Conservation (phyloP, 2,329 filamentous ascomycete species). For the Scedosporium aurantiacum region DNA sequence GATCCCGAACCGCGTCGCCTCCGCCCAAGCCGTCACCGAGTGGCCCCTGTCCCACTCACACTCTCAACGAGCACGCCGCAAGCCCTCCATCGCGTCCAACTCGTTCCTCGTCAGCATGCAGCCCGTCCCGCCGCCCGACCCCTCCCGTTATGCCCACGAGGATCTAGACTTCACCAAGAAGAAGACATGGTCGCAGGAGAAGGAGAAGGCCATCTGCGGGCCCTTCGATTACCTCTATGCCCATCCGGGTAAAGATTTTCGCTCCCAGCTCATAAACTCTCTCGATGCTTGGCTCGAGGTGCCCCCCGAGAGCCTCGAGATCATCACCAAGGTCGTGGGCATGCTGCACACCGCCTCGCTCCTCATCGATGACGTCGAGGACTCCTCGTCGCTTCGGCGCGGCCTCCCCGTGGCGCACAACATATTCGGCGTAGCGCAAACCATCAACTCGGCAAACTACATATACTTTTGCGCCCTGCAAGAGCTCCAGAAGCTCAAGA, state of each 20-base stretch:
- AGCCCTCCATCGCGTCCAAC: slow-evolving; percentile 11
- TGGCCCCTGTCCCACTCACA: not conserved
- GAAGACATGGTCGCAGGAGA: slow-evolving; percentile 56
- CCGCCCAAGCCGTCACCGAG: slow-evolving; percentile 10
- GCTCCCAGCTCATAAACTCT: slow-evolving; percentile 65
- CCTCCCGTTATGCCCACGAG: slow-evolving; percentile 40
- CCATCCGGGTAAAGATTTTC: slow-evolving; percentile 77
- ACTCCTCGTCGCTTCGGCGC: slow-evolving; percentile 63
- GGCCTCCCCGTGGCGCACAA: slow-evolving; percentile 73
- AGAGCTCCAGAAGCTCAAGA: slow-evolving; percentile 60
- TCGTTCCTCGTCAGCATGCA: slow-evolving; percentile 26
- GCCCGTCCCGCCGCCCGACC: slow-evolving; percentile 32
- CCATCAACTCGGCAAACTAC: slow-evolving; percentile 85
- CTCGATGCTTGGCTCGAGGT: slow-evolving; percentile 77
- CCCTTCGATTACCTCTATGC: slow-evolving; percentile 72
- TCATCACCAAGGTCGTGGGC: slow-evolving; percentile 70
- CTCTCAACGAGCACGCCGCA: not conserved
- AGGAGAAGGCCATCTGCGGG: slow-evolving; percentile 66
- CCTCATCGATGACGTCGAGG: slow-evolving; percentile 81
- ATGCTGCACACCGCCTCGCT: slow-evolving; percentile 81
- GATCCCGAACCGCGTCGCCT: slow-evolving; percentile 19
- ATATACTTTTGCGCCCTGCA: slow-evolving; percentile 73
- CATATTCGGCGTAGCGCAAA: slow-evolving; percentile 78
- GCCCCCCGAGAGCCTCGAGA: slow-evolving; percentile 53
- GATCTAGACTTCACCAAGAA: slow-evolving; percentile 41